Evolutionary conservation across 1,139 yeast species (phyloP).

Genomic region (Taphrina communis): DNA sequence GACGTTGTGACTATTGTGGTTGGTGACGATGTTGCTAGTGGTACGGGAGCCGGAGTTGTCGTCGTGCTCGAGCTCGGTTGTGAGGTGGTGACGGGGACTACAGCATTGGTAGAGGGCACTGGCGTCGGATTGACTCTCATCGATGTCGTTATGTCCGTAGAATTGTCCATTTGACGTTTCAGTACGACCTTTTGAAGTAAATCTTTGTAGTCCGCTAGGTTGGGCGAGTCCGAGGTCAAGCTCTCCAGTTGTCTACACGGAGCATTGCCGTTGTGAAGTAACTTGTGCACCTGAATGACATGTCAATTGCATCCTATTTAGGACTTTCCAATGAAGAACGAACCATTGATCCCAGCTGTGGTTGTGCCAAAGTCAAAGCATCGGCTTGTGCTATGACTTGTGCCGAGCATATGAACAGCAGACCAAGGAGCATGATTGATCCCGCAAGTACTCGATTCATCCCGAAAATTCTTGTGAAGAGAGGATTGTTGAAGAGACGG

Average conservation of each 20-base stretch:
- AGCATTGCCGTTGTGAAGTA: slow-evolving; percentile 6
- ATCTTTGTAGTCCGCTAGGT: slow-evolving; percentile 1
- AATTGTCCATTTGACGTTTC: slow-evolving; percentile 21
- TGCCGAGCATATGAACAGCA: slow-evolving; percentile 2
- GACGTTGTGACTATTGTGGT: not conserved
- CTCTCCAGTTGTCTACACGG: slow-evolving; percentile 13
- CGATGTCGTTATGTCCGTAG: slow-evolving; percentile 9
- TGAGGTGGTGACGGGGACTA: not conserved
- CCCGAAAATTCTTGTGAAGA: not conserved
- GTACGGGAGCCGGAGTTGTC: not conserved
- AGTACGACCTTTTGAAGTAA: not conserved
- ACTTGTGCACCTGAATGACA: slow-evolving; percentile 3
- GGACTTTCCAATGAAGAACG: not conserved
- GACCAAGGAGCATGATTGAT: slow-evolving; percentile 3
- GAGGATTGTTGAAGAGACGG: too few species aligned
- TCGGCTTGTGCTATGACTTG: slow-evolving; percentile 10
- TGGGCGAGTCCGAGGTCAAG: slow-evolving; percentile 11
- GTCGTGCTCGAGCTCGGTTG: not conserved
- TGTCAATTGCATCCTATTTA: not conserved
- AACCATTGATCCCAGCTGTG: slow-evolving; percentile 13
- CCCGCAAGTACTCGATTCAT: not conserved
- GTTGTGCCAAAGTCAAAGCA: slow-evolving; percentile 6
- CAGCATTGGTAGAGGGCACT: not conserved
- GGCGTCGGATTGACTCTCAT: not conserved
- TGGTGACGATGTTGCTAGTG: not conserved